phyloP scores from a whole-genome alignment of 1,284 basidiomycete genomes.

The Somion occarium region DNA sequence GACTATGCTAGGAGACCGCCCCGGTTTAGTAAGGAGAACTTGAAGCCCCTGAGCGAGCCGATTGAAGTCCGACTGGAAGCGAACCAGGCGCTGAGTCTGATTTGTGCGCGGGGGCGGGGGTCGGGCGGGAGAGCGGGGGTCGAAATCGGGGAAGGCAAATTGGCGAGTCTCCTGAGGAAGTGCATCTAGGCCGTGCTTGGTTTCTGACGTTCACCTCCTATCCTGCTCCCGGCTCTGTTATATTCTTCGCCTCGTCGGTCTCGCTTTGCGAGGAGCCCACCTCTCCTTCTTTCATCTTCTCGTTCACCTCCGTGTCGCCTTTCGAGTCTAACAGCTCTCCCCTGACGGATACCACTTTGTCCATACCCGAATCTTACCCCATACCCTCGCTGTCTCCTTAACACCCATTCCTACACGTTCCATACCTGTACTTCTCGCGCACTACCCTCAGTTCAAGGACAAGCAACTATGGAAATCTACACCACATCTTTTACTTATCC shows the following conservation, averaged over 20 bases:
- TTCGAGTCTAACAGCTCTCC: constrained; percentile 27
- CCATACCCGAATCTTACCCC: constrained; percentile 32
- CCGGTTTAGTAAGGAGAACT: neutral
- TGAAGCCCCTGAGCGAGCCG: neutral
- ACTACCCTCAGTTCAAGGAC: constrained; percentile 21
- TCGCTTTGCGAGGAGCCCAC: constrained; percentile 1
- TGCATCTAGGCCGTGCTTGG: neutral
- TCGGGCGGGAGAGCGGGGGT: too few species aligned
- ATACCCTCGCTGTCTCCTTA: constrained; percentile 34
- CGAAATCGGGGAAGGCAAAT: too few species aligned
- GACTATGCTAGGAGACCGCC: neutral
- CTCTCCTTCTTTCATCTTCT: constrained; percentile 15
- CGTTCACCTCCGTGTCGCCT: constrained; percentile 22
- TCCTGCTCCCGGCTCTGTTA: constrained; percentile 18
- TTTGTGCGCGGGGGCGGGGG: too few species aligned
- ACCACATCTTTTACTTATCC: constrained; percentile 89
- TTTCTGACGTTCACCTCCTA: constrained; percentile 20
- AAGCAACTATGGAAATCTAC: constrained; percentile 79
- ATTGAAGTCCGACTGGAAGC: neutral
- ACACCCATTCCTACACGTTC: constrained; percentile 21
- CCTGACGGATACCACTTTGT: constrained; percentile 32
- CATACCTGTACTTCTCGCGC: constrained; percentile 27
- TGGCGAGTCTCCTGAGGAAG: too few species aligned
- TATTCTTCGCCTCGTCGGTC: constrained; percentile 6
- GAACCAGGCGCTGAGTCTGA: neutral